Conservation (phyloP, 1,139 yeast genomes). For the Diutina sp. region DNA sequence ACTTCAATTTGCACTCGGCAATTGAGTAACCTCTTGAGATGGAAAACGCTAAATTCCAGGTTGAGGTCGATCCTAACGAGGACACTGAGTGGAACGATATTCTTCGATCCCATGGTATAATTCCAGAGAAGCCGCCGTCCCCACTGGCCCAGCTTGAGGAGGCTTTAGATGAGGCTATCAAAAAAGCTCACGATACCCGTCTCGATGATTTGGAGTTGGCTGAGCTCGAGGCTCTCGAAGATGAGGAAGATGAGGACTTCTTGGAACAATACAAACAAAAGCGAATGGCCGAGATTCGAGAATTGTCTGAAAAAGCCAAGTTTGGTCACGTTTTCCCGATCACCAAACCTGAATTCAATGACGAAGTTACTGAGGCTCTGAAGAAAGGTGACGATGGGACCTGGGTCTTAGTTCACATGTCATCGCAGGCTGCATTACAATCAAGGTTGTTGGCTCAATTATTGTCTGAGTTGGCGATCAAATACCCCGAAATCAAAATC, state of each 20-base stretch:
- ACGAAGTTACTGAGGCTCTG: conserved; percentile 78
- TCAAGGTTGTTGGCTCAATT: conserved; percentile 55
- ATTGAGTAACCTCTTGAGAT: neutral
- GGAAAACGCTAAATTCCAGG: conserved; percentile 37
- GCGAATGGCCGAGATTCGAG: conserved; percentile 60
- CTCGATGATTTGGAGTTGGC: conserved; percentile 64
- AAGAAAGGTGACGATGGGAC: conserved; percentile 11
- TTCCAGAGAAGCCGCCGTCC: conserved; percentile 85
- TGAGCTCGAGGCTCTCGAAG: conserved; percentile 71
- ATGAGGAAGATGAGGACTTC: conserved; percentile 71
- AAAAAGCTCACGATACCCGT: conserved; percentile 60
- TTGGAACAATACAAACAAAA: conserved; percentile 61
- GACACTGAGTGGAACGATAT: conserved; percentile 99
- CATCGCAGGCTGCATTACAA: conserved; percentile 58
- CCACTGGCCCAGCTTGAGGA: conserved; percentile 81
- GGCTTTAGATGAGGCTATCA: conserved; percentile 73
- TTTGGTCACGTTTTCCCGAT: conserved; percentile 72
- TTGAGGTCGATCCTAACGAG: conserved; percentile 88
- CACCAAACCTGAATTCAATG: conserved; percentile 76
- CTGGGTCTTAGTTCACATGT: conserved; percentile 68
- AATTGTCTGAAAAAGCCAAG: conserved; percentile 45
- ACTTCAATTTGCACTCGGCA: neutral
- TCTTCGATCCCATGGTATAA: conserved; percentile 75
- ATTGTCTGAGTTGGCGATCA: conserved; percentile 37
- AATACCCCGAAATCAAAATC: conserved; percentile 72